These are phyloP conservation scores for Suillus americanus DNA, from an alignment of 768 basidiomycete genomes.

Conservation along the genomic window DNA sequence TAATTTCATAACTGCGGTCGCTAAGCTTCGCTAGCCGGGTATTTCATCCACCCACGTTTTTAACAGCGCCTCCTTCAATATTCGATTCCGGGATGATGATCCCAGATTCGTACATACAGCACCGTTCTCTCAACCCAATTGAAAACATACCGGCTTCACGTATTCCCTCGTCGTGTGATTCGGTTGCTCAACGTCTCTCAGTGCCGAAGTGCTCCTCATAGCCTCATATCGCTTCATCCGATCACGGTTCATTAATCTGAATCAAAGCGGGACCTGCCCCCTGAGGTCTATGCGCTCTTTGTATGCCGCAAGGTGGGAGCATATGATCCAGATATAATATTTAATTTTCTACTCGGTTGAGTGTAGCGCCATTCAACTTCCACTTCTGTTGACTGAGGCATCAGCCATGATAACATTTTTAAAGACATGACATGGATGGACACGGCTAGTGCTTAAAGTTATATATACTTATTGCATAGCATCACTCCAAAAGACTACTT, in stretches of 20 bases:
- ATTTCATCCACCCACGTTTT: neutral
- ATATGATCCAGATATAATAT: neutral
- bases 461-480: neutral
- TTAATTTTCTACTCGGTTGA: neutral
- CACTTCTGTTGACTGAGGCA: neutral
- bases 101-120: neutral
- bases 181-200: neutral
- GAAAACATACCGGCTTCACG: neutral
- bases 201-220: neutral
- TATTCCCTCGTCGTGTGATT: neutral
- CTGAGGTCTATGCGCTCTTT: neutral
- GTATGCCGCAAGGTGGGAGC: neutral
- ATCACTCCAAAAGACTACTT: neutral
- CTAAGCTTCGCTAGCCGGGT: neutral
- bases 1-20: neutral
- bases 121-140: neutral
- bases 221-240: neutral
- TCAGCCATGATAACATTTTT: neutral
- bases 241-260: neutral
- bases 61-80: neutral
- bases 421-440: neutral
- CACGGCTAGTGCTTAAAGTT: too few relatives aligned
- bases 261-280: neutral
- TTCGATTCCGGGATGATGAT: neutral
- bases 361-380: neutral